Percentiles rank a stretch among this genome's conserved stretches.
Conservation (phyloP, 805 yeast genomes). For the Candida caryicola region DNA sequence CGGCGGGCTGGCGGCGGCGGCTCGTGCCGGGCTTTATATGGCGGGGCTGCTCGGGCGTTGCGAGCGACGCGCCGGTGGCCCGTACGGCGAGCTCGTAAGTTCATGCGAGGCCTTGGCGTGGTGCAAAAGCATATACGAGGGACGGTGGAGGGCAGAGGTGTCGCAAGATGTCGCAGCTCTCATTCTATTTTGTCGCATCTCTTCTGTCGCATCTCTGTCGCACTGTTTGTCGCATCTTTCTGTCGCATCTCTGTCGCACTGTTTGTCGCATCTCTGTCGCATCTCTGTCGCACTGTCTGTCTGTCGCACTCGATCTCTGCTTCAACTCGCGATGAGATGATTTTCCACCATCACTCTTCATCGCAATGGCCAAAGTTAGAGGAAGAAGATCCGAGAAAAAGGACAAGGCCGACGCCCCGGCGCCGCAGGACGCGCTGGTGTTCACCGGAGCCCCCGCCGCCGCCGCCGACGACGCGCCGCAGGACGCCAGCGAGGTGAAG, state of each 20-base stretch:
- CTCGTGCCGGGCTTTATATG: too few relatives aligned
- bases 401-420: constrained; percentile 23
- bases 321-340: not conserved
- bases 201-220: not conserved
- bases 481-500: constrained; percentile 8
- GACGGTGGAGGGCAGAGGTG: too few relatives aligned
- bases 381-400: constrained; percentile 43
- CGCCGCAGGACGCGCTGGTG: constrained; percentile 2
- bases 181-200: not conserved
- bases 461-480: constrained; percentile 11
- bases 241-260: not conserved
- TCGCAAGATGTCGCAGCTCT: too few relatives aligned
- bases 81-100: too few relatives aligned
- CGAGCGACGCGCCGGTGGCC: too few relatives aligned
- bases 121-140: too few relatives aligned
- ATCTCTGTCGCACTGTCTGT: not conserved
- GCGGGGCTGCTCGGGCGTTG: too few relatives aligned
- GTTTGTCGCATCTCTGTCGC: not conserved
- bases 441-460: constrained; percentile 3
- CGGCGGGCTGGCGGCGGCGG: too few relatives aligned
- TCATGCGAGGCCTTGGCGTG: too few relatives aligned
- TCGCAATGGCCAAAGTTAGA: constrained; percentile 25
- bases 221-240: not conserved
- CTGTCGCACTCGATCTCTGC: not conserved
- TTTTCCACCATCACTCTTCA: not conserved